phyloP scores from a whole-genome alignment of 306 rosid genomes.

The Cucurbita argyrosperma region DNA sequence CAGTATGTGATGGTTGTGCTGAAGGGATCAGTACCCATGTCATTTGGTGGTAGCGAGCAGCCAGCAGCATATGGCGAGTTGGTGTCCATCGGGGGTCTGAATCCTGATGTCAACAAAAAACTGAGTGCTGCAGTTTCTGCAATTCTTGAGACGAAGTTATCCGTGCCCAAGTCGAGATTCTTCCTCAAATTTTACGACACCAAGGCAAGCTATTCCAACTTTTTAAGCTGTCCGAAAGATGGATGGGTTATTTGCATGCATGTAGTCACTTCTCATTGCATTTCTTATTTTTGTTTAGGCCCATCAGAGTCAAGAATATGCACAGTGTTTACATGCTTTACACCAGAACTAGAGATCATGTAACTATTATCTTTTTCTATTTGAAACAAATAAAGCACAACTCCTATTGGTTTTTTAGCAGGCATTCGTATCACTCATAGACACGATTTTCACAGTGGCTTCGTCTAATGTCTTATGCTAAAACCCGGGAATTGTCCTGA shows the following conservation, averaged over 20 bases:
- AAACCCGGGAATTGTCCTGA: constrained; percentile 7
- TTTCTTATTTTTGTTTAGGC: constrained; percentile 63
- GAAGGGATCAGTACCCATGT: constrained; percentile 81
- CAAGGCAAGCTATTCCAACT: constrained; percentile 50
- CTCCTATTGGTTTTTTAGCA: constrained; percentile 7
- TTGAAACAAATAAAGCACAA: constrained; percentile 16
- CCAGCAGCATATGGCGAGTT: constrained; percentile 93
- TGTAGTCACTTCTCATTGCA: constrained; percentile 45
- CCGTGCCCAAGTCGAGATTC: constrained; percentile 73
- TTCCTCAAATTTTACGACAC: constrained; percentile 73
- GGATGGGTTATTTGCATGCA: constrained; percentile 18
- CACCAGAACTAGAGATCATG: constrained; percentile 92
- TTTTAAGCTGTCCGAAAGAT: constrained; percentile 7
- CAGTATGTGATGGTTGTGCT: constrained; percentile 94
- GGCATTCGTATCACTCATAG: neutral
- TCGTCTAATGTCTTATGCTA: neutral
- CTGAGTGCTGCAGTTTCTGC: constrained; percentile 68
- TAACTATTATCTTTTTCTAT: constrained; percentile 37
- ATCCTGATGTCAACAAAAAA: constrained; percentile 70
- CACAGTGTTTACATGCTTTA: constrained; percentile 79
- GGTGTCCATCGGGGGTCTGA: constrained; percentile 89
- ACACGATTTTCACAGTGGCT: neutral
- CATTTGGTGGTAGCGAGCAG: constrained; percentile 84
- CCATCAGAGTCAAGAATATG: constrained; percentile 65
- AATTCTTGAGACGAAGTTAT: constrained; percentile 71